A percentile compares a stretch with the other conserved stretches of the same genome.
These are phyloP conservation scores for Cryptococcus hybrid DNA, from an alignment of 1,284 basidiomycete genomes.

Conservation along the genomic window DNA sequence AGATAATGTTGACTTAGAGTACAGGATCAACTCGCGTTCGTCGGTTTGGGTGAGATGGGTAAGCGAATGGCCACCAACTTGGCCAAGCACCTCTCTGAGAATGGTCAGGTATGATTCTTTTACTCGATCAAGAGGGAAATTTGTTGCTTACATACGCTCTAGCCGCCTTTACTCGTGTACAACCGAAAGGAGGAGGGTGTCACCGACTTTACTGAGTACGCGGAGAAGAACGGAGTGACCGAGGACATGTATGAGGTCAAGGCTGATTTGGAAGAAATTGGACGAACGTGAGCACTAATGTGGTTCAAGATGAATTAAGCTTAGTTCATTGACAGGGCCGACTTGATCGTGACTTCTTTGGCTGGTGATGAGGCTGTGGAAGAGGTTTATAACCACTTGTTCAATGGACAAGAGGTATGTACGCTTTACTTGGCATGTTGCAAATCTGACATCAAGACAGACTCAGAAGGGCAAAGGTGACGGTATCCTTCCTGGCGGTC, in stretches of 20 bases:
- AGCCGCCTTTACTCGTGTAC: slow-evolving; percentile 48
- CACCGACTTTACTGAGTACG: slow-evolving; percentile 34
- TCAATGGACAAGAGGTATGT: slow-evolving; percentile 55
- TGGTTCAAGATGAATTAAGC: neutral
- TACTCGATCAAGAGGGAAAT: neutral
- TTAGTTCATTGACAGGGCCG: slow-evolving; percentile 55
- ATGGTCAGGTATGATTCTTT: slow-evolving; percentile 12
- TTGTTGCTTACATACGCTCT: neutral
- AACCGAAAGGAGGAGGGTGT: slow-evolving; percentile 40
- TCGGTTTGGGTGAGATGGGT: slow-evolving; percentile 52
- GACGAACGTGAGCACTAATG: slow-evolving; percentile 30
- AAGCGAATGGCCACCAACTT: slow-evolving; percentile 48
- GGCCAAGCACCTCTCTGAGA: slow-evolving; percentile 26
- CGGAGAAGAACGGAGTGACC: slow-evolving; percentile 24
- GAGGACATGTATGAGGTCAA: slow-evolving; percentile 36
- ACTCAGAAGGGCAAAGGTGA: slow-evolving; percentile 40
- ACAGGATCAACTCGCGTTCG: slow-evolving; percentile 46
- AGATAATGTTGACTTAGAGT: neutral
- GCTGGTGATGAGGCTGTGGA: slow-evolving; percentile 71
- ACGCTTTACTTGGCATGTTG: too few relatives aligned
- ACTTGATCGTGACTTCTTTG: slow-evolving; percentile 76
- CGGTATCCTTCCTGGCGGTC: slow-evolving; percentile 50
- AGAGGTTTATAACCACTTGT: slow-evolving; percentile 64
- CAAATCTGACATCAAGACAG: slow-evolving; percentile 4
- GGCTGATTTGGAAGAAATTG: slow-evolving; percentile 41